phyloP scores from a whole-genome alignment of 768 basidiomycete genomes.

The Hebeloma cylindrosporum region DNA sequence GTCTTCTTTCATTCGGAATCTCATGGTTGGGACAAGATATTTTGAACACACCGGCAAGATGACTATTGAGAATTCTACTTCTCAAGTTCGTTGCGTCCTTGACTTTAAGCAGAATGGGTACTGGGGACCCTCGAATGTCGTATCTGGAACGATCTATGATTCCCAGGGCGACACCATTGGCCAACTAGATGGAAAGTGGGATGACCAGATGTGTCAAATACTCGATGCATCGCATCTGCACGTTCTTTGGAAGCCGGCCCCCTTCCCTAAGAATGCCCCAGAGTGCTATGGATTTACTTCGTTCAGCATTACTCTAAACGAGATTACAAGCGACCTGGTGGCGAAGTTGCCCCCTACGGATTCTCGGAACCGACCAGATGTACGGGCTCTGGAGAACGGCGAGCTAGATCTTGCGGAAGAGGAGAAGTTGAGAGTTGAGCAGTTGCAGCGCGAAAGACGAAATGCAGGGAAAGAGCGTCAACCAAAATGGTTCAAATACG shows the following conservation, averaged over 20 bases:
- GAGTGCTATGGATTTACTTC: slow-evolving; percentile 83
- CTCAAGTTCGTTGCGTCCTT: slow-evolving; percentile 59
- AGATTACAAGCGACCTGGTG: slow-evolving; percentile 65
- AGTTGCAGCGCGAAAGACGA: slow-evolving; percentile 72
- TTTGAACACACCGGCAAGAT: slow-evolving; percentile 83
- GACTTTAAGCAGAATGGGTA: slow-evolving; percentile 88
- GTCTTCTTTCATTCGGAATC: slow-evolving; percentile 84
- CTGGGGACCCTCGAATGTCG: slow-evolving; percentile 75
- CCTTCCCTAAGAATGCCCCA: slow-evolving; percentile 69
- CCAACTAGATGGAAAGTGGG: slow-evolving; percentile 87
- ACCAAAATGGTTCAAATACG: slow-evolving; percentile 77
- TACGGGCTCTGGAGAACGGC: slow-evolving; percentile 81
- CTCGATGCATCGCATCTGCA: slow-evolving; percentile 68
- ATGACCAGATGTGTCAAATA: slow-evolving; percentile 73
- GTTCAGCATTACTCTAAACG: slow-evolving; percentile 79
- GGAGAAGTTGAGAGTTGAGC: slow-evolving; percentile 73
- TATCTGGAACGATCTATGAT: slow-evolving; percentile 60
- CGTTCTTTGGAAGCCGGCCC: slow-evolving; percentile 73
- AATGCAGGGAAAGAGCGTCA: slow-evolving; percentile 53
- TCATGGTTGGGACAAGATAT: slow-evolving; percentile 90
- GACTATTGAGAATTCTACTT: slow-evolving; percentile 64
- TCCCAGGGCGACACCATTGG: slow-evolving; percentile 53
- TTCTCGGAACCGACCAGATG: slow-evolving; percentile 79
- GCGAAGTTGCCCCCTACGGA: slow-evolving; percentile 75
- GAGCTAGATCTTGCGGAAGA: slow-evolving; percentile 67